A percentile compares a stretch with the other conserved stretches of the same genome.
Conservation (phyloP, 371 early-diverging fungal genomes). For the Parasitella parasitica region DNA sequence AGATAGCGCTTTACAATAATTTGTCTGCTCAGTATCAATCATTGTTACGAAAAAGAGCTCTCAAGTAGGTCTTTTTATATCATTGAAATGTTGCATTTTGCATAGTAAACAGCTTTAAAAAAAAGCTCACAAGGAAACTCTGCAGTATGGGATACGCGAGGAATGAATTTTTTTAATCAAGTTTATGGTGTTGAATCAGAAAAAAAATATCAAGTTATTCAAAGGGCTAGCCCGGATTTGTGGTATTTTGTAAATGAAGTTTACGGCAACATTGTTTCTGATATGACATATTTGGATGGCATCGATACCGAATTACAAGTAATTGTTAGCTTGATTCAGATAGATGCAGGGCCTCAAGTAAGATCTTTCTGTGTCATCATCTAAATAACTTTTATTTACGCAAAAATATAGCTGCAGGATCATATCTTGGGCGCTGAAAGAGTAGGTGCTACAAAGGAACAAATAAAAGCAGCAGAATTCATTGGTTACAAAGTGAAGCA, state of each 20-base stretch:
- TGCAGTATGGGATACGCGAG: too few species aligned
- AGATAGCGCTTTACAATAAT: slow-evolving; percentile 2
- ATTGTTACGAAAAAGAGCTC: not conserved
- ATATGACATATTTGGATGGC: not conserved
- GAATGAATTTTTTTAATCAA: not conserved
- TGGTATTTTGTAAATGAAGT: not conserved
- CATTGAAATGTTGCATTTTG: too few species aligned
- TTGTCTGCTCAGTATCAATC: not conserved
- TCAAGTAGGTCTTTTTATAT: not conserved
- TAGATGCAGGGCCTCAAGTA: not conserved
- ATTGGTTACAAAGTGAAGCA: not conserved
- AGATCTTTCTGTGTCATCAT: not conserved
- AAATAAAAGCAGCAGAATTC: not conserved
- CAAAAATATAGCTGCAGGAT: not conserved
- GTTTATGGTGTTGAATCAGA: not conserved
- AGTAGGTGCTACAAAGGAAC: slow-evolving; percentile 2
- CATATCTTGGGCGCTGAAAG: slow-evolving; percentile 1
- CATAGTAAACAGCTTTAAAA: too few species aligned
- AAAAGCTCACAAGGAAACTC: not conserved
- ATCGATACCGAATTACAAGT: slow-evolving; percentile 2
- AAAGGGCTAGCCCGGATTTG: not conserved
- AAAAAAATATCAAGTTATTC: not conserved
- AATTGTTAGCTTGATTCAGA: not conserved
- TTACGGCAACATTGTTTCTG: not conserved
- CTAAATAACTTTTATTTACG: not conserved